phyloP scores from a whole-genome alignment of 768 basidiomycete genomes.

The Tephrocybe sp. region DNA sequence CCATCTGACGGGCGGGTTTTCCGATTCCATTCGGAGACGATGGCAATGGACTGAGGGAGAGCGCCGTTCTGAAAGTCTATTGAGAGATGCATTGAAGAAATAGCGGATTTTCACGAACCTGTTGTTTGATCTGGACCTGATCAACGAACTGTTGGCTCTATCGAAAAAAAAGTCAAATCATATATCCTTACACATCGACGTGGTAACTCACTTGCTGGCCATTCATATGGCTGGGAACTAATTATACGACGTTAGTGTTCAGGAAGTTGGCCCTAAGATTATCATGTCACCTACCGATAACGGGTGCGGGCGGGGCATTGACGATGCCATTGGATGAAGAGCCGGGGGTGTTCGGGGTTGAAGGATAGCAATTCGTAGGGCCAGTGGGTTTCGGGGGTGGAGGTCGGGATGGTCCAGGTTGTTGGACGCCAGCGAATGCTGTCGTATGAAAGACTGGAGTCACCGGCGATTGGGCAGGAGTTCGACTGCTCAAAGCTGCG shows the following conservation, averaged over 20 bases:
- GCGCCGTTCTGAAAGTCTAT: too few relatives aligned
- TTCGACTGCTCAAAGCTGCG: neutral
- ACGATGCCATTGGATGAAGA: neutral
- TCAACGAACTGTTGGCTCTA: neutral
- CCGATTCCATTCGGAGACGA: neutral
- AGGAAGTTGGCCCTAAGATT: neutral
- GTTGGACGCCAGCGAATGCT: neutral
- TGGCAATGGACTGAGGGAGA: neutral
- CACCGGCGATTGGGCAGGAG: slow-evolving; percentile 5
- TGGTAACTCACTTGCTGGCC: neutral
- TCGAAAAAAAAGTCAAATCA: neutral
- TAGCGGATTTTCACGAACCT: neutral
- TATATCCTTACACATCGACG: neutral
- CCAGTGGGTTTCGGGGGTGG: neutral
- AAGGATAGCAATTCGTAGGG: too few relatives aligned
- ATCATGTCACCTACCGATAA: neutral
- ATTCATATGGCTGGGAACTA: slow-evolving; percentile 4
- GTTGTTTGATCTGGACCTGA: neutral
- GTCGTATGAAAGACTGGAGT: neutral
- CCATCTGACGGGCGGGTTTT: neutral
- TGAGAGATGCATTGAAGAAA: neutral
- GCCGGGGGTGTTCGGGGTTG: neutral
- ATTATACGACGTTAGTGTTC: neutral
- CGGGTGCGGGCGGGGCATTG: neutral
- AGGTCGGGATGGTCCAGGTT: neutral